phyloP scores from a whole-genome alignment of 306 rosid species.

The Dicorynia guianensis region DNA sequence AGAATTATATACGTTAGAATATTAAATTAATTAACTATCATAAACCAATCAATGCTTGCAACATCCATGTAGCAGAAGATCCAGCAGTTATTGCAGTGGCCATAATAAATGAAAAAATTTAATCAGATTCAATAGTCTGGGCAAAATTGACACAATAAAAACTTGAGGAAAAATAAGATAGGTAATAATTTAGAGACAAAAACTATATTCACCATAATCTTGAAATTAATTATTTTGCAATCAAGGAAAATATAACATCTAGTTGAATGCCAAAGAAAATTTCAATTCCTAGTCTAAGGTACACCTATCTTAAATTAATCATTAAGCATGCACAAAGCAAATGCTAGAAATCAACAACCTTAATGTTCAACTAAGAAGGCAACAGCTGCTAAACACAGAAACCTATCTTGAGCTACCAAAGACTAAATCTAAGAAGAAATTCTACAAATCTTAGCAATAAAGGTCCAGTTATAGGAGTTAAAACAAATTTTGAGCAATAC shows the following conservation, averaged over 20 bases:
- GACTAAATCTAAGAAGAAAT: too few species aligned
- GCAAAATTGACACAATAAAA: not conserved
- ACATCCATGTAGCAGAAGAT: not conserved
- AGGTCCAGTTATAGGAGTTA: conserved; percentile 8
- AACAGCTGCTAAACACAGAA: too few species aligned
- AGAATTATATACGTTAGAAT: not conserved
- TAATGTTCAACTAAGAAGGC: too few species aligned
- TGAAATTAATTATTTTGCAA: not conserved
- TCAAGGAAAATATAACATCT: not conserved
- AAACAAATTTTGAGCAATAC: not conserved
- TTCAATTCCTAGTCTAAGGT: not conserved
- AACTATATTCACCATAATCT: not conserved
- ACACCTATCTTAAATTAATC: not conserved
- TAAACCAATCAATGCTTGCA: not conserved
- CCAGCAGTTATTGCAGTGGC: not conserved
- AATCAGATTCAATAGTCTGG: not conserved
- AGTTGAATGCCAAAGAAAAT: not conserved
- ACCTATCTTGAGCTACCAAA: too few species aligned
- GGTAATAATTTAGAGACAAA: not conserved
- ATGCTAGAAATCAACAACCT: too few species aligned
- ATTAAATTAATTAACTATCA: not conserved
- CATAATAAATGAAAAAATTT: not conserved
- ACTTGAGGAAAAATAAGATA: too few species aligned
- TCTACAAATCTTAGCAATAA: not conserved
- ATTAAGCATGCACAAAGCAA: not conserved